These are phyloP conservation scores for Peronospora destructor DNA, from an alignment of 352 stramenopile genomes.

Conservation along the genomic window DNA sequence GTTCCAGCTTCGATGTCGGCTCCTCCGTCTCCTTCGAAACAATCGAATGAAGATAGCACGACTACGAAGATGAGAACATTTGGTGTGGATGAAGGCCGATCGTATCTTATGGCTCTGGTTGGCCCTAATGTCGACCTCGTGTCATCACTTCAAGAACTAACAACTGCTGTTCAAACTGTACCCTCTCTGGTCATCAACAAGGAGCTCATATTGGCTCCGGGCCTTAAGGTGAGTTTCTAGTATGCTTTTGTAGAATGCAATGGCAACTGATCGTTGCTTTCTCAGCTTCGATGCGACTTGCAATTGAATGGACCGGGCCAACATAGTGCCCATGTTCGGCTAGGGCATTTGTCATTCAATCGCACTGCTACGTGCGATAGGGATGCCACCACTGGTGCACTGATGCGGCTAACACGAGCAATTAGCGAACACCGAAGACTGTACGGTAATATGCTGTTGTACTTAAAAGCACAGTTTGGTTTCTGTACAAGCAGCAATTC, in stretches of 20 bases:
- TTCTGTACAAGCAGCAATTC: slow-evolving; percentile 34
- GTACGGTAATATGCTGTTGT: slow-evolving; percentile 37
- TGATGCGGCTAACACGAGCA: slow-evolving; percentile 31
- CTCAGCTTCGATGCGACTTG: slow-evolving; percentile 46
- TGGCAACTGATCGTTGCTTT: slow-evolving; percentile 12
- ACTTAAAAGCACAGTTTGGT: slow-evolving; percentile 37
- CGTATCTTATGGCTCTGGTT: slow-evolving; percentile 49
- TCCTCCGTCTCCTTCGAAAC: not conserved
- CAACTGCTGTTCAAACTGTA: slow-evolving; percentile 30
- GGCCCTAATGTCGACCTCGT: slow-evolving; percentile 53
- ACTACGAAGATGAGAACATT: slow-evolving; percentile 14
- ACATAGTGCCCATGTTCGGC: slow-evolving; percentile 26
- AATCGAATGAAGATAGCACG: slow-evolving; percentile 5
- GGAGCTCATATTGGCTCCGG: slow-evolving; percentile 46
- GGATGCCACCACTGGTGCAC: slow-evolving; percentile 44
- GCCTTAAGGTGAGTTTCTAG: slow-evolving; percentile 39
- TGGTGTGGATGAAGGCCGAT: slow-evolving; percentile 28
- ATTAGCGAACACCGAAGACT: slow-evolving; percentile 36
- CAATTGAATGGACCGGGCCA: slow-evolving; percentile 11
- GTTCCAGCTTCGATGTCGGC: not conserved
- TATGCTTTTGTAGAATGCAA: not conserved
- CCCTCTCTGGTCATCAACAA: slow-evolving; percentile 46
- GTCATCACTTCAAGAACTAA: slow-evolving; percentile 41
- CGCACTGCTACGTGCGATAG: slow-evolving; percentile 26
- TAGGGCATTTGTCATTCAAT: slow-evolving; percentile 43